phyloP scores from a whole-genome alignment of 257 asterid species.

The Osmanthus fragrans region DNA sequence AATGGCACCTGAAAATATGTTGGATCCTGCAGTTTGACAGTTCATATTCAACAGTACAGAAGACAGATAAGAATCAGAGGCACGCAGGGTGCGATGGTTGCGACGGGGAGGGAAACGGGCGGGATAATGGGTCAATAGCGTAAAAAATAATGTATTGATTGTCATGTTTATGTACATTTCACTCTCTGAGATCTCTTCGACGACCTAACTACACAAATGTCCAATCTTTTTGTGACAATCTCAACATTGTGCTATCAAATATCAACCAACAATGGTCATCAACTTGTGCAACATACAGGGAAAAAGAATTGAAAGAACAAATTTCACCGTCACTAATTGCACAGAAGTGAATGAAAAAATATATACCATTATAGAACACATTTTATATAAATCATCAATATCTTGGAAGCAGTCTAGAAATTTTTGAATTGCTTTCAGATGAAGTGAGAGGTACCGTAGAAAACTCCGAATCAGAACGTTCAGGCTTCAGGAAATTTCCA shows the following conservation, averaged over 20 bases:
- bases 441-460: slow-evolving; percentile 87
- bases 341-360: slow-evolving; percentile 28
- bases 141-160: background rate
- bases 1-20: background rate
- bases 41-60: background rate
- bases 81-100: background rate
- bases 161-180: slow-evolving; percentile 25
- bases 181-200: slow-evolving; percentile 12
- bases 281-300: slow-evolving; percentile 23
- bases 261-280: slow-evolving; percentile 19
- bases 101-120: background rate
- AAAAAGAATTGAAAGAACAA: slow-evolving; percentile 52
- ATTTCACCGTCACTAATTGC: slow-evolving; percentile 22
- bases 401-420: slow-evolving; percentile 51
- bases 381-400: slow-evolving; percentile 39
- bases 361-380: slow-evolving; percentile 25
- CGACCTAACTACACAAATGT: slow-evolving; percentile 18
- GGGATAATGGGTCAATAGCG: background rate
- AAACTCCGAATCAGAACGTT: slow-evolving; percentile 69
- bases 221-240: background rate
- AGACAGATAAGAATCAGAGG: background rate
- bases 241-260: slow-evolving; percentile 18
- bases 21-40: background rate
- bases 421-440: slow-evolving; percentile 49
- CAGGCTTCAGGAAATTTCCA: slow-evolving; percentile 40